phyloP scores from a whole-genome alignment of 306 rosid species.

The Aeschynomene evenia region DNA sequence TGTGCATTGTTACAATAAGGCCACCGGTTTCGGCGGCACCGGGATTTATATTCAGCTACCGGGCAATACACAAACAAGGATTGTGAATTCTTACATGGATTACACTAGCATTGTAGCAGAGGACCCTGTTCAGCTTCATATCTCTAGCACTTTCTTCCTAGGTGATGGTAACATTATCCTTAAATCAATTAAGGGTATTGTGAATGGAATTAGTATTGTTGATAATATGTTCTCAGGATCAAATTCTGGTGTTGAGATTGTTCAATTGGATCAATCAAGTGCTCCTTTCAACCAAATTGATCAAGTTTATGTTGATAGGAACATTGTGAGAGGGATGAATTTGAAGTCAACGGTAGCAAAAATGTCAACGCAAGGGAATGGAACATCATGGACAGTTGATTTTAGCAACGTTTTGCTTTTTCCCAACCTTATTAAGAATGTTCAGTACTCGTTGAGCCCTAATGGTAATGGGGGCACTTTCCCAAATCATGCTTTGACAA shows the following conservation, averaged over 20 bases:
- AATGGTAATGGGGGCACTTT: slow-evolving; percentile 22
- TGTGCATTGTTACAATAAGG: slow-evolving; percentile 93
- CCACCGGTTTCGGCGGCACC: slow-evolving; percentile 80
- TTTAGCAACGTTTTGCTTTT: slow-evolving; percentile 61
- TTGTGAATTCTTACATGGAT: slow-evolving; percentile 84
- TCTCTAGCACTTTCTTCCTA: slow-evolving; percentile 73
- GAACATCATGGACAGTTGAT: slow-evolving; percentile 69
- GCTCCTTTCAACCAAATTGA: slow-evolving; percentile 59
- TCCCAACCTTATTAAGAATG: slow-evolving; percentile 66
- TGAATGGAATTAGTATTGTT: slow-evolving; percentile 63
- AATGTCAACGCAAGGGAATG: slow-evolving; percentile 54
- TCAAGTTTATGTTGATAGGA: slow-evolving; percentile 71
- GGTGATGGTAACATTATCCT: slow-evolving; percentile 74
- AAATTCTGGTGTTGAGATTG: slow-evolving; percentile 55
- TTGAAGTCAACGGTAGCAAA: slow-evolving; percentile 61
- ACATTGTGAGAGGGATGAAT: slow-evolving; percentile 69
- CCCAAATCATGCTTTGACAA: slow-evolving; percentile 60
- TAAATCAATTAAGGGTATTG: slow-evolving; percentile 67
- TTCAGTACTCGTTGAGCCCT: slow-evolving; percentile 64
- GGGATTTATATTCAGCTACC: slow-evolving; percentile 77
- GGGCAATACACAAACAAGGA: slow-evolving; percentile 74
- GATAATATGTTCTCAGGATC: slow-evolving; percentile 85
- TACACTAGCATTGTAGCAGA: slow-evolving; percentile 84
- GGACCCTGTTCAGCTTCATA: slow-evolving; percentile 85
- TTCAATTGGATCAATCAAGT: slow-evolving; percentile 61